Evolutionary conservation across 495 filamentous ascomycete species (phyloP).

Genomic region (Talaromyces adpressus): DNA sequence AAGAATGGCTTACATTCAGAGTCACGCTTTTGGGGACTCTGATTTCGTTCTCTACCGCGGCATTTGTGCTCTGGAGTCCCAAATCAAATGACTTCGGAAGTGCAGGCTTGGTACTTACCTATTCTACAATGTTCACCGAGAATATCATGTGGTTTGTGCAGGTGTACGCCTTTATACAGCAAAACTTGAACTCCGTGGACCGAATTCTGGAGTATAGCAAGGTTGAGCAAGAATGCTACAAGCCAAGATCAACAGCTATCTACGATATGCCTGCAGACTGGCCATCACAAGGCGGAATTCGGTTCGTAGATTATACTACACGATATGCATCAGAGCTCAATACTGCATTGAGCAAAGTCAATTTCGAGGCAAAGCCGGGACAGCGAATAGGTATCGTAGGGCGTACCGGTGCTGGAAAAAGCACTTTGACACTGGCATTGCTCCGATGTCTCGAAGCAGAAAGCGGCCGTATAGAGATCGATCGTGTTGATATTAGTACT

Average conservation of each 20-base stretch:
- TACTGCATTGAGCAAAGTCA: constrained; percentile 66
- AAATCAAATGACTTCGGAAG: constrained; percentile 86
- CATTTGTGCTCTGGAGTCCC: constrained; percentile 77
- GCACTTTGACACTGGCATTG: constrained; percentile 69
- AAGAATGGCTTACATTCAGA: constrained; percentile 90
- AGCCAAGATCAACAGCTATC: constrained; percentile 35
- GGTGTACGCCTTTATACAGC: constrained; percentile 51
- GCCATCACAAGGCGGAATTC: constrained; percentile 69
- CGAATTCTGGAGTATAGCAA: constrained; percentile 74
- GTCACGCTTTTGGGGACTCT: constrained; percentile 85
- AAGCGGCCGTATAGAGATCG: constrained; percentile 62
- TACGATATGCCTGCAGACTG: constrained; percentile 66
- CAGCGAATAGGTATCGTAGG: constrained; percentile 51
- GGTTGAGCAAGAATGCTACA: constrained; percentile 51
- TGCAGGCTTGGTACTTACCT: constrained; percentile 91
- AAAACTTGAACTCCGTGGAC: constrained; percentile 84
- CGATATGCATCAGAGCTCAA: constrained; percentile 70
- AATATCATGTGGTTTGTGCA: constrained; percentile 97
- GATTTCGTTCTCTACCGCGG: constrained; percentile 91
- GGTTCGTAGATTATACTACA: constrained; percentile 67
- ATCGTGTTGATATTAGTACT: constrained; percentile 67
- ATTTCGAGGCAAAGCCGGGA: constrained; percentile 61
- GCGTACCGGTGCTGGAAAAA: constrained; percentile 70
- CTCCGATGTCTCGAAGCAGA: constrained; percentile 76
- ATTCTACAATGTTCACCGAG: constrained; percentile 94